Evolutionary conservation across 371 early-diverging fungal genomes (phyloP).

Genomic region (Circinella umbellata): DNA sequence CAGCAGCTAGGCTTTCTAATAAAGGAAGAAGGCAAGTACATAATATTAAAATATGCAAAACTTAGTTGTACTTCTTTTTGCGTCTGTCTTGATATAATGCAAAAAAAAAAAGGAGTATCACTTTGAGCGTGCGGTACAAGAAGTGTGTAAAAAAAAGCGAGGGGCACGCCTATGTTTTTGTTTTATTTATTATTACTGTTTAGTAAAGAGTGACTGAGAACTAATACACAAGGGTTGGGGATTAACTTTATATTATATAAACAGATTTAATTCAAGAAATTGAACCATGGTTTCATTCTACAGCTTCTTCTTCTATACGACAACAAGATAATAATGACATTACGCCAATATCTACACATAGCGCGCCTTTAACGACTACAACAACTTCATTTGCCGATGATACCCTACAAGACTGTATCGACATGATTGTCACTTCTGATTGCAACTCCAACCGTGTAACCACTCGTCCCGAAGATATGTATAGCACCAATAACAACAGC

Average conservation of each 20-base stretch:
- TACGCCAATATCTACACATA: not conserved
- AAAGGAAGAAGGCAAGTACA: too few relatives aligned
- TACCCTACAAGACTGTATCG: constrained; percentile 12
- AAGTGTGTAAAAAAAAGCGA: too few relatives aligned
- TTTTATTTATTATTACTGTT: too few relatives aligned
- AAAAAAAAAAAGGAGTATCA: not conserved
- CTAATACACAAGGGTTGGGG: not conserved
- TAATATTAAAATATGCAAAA: too few relatives aligned
- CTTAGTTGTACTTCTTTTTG: too few relatives aligned
- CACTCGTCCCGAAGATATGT: constrained; percentile 6
- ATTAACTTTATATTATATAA: not conserved
- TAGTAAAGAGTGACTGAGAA: not conserved
- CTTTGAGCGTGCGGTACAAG: too few relatives aligned
- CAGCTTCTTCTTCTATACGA: not conserved
- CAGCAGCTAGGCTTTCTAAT: not conserved
- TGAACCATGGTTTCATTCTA: not conserved
- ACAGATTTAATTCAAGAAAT: constrained; percentile 2
- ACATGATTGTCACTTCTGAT: constrained; percentile 7
- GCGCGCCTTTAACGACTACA: not conserved
- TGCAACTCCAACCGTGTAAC: not conserved
- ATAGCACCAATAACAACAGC: not conserved
- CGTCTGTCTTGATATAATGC: not conserved
- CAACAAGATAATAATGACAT: not conserved
- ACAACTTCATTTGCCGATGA: constrained; percentile 2
- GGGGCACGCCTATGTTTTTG: too few relatives aligned